Percentiles rank a stretch among this genome's conserved stretches.
These are phyloP conservation scores for Mucor mucedo DNA, from an alignment of 371 early-diverging fungal species.

Conservation along the genomic window DNA sequence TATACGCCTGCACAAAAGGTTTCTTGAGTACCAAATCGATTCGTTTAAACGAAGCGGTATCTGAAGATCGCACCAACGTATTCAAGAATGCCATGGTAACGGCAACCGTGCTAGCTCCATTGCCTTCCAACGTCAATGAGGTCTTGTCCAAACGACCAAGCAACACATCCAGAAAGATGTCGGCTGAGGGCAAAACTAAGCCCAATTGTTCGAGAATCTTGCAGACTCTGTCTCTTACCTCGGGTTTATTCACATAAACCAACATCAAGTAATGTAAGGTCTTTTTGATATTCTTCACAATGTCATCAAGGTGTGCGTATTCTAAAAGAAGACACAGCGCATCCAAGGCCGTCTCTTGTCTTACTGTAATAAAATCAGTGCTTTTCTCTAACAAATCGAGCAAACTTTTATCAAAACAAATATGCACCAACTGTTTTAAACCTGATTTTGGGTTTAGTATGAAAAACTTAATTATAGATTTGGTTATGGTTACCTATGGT, in stretches of 20 bases:
- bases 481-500: constrained; percentile 10
- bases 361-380: constrained; percentile 27
- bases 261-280: constrained; percentile 15
- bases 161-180: constrained; percentile 26
- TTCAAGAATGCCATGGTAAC: constrained; percentile 18
- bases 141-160: constrained; percentile 12
- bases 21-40: not conserved
- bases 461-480: not conserved
- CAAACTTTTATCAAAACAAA: constrained; percentile 31
- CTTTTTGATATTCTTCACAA: constrained; percentile 23
- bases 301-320: constrained; percentile 20
- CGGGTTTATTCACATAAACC: constrained; percentile 5
- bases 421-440: constrained; percentile 36
- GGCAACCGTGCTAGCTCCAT: constrained; percentile 7
- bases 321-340: constrained; percentile 24
- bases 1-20: constrained; percentile 14
- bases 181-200: constrained; percentile 8
- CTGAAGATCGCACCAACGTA: not conserved
- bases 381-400: constrained; percentile 21
- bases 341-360: constrained; percentile 22
- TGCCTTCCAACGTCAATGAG: constrained; percentile 14
- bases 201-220: constrained; percentile 4
- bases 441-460: constrained; percentile 13
- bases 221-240: constrained; percentile 2
- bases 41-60: not conserved